Evolutionary conservation across 306 rosid species (phyloP), one percentile per base, ranked within the genome.

Genomic region (Urtica urens): DNA sequence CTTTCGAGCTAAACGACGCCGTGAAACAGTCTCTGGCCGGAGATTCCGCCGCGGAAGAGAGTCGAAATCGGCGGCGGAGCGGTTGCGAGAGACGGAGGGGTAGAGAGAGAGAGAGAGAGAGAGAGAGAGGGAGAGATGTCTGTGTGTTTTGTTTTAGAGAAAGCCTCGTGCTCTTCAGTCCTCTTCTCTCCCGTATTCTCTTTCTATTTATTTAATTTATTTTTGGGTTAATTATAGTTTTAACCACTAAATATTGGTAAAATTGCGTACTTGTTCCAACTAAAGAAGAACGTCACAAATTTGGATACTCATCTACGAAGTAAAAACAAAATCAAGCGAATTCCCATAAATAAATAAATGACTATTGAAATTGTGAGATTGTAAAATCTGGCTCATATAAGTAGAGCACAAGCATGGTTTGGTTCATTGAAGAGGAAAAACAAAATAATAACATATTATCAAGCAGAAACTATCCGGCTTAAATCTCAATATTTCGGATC

Each of bases 101-200:
- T 20, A 58, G n/a, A 8, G 28, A 61, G 55, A 43, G 67, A 13
- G 38, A 17, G 65, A 51, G 63, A 57, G 57, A 47, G 63, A 20
- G 75, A 62, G n/a, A 13, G 59, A 60, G 63, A 40, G 23, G 43
- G 65, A 50, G 49, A 16, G 31, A 7, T n/a, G n/a, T n/a, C n/a
- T n/a, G n/a, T n/a, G n/a, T n/a, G n/a, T n/a, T n/a, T n/a, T n/a
- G n/a, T n/a, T n/a, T n/a, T n/a, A n/a, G 12, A 6, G 40, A 35
- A 40, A 51, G 58, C 46, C 66, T 63, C 69, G 69, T 31, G 67
- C 31, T 43, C n/a, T n/a, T n/a, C 45, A 48, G 55, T 40, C 66
- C 25, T 41, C 59, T 46, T 37, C 40, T 59, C 45, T 51, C 33
- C 24, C 26, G n/a, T 60, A 20, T 29, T 19, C 14, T 55, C 9